These are phyloP conservation scores for Rhodotorula sp. DNA, from an alignment of 1,284 basidiomycete genomes.

Conservation along the genomic window DNA sequence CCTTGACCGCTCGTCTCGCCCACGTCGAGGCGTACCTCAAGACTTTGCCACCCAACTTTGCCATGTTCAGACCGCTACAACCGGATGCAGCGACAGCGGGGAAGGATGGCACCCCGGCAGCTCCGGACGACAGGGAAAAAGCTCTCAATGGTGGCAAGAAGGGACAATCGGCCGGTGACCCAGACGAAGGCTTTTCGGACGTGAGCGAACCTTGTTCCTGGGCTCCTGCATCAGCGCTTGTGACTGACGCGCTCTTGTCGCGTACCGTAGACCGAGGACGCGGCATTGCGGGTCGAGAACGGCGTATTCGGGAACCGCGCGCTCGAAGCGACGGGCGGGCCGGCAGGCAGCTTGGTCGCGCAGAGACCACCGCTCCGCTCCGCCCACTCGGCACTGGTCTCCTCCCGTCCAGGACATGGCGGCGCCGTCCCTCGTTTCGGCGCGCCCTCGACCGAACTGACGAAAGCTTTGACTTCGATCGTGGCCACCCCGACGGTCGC, in stretches of 20 bases:
- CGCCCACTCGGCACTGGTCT: not conserved
- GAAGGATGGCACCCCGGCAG: too few species aligned
- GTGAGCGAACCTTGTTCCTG: not conserved
- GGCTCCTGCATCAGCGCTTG: not conserved
- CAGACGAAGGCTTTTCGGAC: conserved; percentile 30
- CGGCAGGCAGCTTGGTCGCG: not conserved
- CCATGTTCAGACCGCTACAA: conserved; percentile 24
- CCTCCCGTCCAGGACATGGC: not conserved
- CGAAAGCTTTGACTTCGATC: conserved; percentile 36
- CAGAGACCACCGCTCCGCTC: not conserved
- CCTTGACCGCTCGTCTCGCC: conserved; percentile 24
- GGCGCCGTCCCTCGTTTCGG: conserved; percentile 22
- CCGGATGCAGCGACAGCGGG: not conserved
- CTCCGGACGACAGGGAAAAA: not conserved
- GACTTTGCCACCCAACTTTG: conserved; percentile 39
- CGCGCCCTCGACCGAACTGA: conserved; percentile 28
- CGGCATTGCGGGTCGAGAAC: conserved; percentile 36
- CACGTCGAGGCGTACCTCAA: conserved; percentile 38
- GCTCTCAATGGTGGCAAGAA: not conserved
- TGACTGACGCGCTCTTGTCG: not conserved
- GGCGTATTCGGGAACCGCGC: conserved; percentile 31
- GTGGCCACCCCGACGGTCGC: conserved; percentile 3
- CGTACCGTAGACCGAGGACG: conserved; percentile 32
- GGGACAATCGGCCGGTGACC: not conserved
- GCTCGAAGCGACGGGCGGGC: conserved; percentile 7